Conservation (phyloP, 768 basidiomycete species). For the Boletales sp. region DNA sequence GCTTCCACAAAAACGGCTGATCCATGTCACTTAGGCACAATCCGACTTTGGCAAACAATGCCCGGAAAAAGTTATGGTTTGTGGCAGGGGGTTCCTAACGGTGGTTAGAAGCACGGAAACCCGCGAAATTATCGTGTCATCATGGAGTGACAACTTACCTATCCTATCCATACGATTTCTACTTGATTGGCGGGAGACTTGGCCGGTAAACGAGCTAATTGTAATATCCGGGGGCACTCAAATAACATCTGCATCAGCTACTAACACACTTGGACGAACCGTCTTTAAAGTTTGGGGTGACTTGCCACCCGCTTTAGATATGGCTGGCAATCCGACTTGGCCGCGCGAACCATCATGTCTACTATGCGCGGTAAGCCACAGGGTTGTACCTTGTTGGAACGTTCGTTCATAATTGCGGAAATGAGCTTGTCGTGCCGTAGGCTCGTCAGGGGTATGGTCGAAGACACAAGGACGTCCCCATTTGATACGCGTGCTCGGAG, state of each 20-base stretch:
- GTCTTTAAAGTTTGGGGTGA: too few species aligned
- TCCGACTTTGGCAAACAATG: constrained; percentile 96
- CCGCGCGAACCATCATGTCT: too few species aligned
- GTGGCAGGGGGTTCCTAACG: constrained; percentile 67
- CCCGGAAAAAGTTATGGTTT: constrained; percentile 90
- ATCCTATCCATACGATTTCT: constrained; percentile 7
- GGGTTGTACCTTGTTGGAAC: too few species aligned
- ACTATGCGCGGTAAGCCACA: too few species aligned
- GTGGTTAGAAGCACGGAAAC: constrained; percentile 21
- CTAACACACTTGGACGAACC: constrained; percentile 4
- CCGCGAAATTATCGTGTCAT: constrained; percentile 1
- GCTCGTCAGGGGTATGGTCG: too few species aligned
- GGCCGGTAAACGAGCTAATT: constrained; percentile 11
- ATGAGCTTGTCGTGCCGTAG: too few species aligned
- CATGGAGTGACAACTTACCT: constrained; percentile 3
- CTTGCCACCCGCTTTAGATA: too few species aligned
- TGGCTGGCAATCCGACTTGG: too few species aligned
- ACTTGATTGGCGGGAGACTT: constrained; percentile 8
- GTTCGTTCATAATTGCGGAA: too few species aligned
- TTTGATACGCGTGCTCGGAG: too few species aligned
- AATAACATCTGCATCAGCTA: background rate
- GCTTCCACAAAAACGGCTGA: too few species aligned
- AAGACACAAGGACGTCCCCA: too few species aligned
- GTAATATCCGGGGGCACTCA: constrained; percentile 14
- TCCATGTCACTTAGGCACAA: constrained; percentile 59